Evolutionary conservation across 495 filamentous ascomycete species (phyloP).

Genomic region (Penicillium waksmanii): DNA sequence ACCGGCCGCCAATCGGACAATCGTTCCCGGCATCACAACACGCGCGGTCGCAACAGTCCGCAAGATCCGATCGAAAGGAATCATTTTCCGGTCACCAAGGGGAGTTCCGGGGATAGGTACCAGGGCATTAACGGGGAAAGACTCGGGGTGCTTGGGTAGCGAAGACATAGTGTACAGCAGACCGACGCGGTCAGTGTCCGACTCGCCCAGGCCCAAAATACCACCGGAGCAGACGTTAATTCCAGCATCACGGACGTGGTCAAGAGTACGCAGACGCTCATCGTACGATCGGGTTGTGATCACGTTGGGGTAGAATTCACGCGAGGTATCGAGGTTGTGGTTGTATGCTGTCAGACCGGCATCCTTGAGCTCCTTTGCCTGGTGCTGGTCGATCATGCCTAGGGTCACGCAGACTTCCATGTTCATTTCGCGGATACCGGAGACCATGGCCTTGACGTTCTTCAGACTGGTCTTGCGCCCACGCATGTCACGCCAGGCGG

Average conservation of each 20-base stretch:
- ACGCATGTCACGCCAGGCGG: constrained; percentile 89
- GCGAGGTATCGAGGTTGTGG: constrained; percentile 86
- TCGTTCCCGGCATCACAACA: constrained; percentile 76
- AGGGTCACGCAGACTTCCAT: constrained; percentile 90
- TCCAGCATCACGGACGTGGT: constrained; percentile 76
- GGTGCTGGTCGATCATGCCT: constrained; percentile 79
- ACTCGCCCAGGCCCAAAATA: constrained; percentile 80
- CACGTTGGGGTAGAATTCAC: constrained; percentile 79
- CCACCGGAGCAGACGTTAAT: constrained; percentile 86
- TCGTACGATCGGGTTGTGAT: constrained; percentile 85
- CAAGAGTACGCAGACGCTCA: constrained; percentile 74
- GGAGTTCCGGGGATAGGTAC: constrained; percentile 87
- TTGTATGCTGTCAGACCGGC: constrained; percentile 88
- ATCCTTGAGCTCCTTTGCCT: constrained; percentile 78
- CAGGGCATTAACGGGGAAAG: constrained; percentile 82
- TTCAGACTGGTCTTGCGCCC: constrained; percentile 77
- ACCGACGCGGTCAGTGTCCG: constrained; percentile 72
- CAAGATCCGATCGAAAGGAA: constrained; percentile 71
- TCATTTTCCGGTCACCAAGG: constrained; percentile 68
- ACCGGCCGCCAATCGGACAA: constrained; percentile 80
- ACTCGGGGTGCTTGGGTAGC: constrained; percentile 77
- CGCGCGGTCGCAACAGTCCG: constrained; percentile 80
- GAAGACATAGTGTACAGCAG: constrained; percentile 77
- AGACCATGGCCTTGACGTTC: constrained; percentile 81
- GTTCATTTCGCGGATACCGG: constrained; percentile 73